phyloP scores from a whole-genome alignment of 1,284 basidiomycete genomes.

The Cryptococcus hybrid region DNA sequence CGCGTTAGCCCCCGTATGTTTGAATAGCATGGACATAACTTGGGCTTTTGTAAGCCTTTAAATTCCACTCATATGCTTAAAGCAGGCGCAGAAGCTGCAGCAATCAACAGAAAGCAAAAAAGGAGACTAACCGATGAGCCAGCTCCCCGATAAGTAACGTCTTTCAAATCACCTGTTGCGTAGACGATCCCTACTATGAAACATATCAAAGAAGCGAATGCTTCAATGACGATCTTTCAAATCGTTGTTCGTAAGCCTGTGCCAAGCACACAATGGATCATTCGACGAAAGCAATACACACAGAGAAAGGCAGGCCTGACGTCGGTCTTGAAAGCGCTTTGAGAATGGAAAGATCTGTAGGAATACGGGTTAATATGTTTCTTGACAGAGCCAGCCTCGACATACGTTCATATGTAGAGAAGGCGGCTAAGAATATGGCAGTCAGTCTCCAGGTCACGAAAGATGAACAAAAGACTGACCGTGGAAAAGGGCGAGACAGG shows the following conservation, averaged over 20 bases:
- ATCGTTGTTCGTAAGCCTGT: background rate
- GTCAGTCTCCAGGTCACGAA: background rate
- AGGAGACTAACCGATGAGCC: constrained; percentile 36
- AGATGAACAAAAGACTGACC: constrained; percentile 17
- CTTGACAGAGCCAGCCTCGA: background rate
- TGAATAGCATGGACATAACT: too few species aligned
- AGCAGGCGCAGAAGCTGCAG: too few species aligned
- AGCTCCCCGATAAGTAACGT: constrained; percentile 50
- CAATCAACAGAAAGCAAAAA: background rate
- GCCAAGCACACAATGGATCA: background rate
- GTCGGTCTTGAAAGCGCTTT: constrained; percentile 42
- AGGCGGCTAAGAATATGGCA: constrained; percentile 34
- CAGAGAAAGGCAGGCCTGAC: constrained; percentile 35
- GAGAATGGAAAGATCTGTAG: constrained; percentile 44
- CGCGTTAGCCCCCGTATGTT: too few species aligned
- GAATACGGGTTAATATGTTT: too few species aligned
- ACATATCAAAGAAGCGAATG: constrained; percentile 34
- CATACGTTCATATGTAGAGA: constrained; percentile 49
- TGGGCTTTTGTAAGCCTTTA: too few species aligned
- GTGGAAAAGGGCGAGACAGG: constrained; percentile 36
- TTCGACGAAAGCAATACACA: constrained; percentile 15
- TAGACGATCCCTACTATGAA: constrained; percentile 44
- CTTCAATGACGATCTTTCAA: constrained; percentile 46
- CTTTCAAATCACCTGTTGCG: constrained; percentile 31
- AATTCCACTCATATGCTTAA: too few species aligned